Conservation (phyloP, 208 protist species). For the Angomonas ambiguus region DNA sequence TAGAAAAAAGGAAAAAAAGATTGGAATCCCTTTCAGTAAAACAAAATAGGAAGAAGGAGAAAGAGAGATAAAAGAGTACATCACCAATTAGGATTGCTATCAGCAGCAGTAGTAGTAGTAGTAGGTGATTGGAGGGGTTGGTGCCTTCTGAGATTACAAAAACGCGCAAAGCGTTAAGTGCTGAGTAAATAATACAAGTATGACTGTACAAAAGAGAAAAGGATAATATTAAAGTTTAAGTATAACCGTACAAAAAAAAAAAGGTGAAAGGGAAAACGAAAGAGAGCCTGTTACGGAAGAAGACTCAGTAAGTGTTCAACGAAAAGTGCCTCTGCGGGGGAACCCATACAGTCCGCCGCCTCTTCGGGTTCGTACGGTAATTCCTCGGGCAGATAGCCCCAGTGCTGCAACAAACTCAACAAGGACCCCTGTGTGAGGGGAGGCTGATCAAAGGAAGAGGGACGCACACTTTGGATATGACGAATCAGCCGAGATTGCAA, state of each 20-base stretch:
- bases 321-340: slow-evolving; percentile 61
- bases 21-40: slow-evolving; percentile 5
- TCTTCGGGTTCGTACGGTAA: not conserved
- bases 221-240: not conserved
- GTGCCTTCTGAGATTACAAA: too few species aligned
- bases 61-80: slow-evolving; percentile 15
- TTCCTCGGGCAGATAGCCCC: not conserved
- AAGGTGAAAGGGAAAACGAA: slow-evolving; percentile 1
- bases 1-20: slow-evolving; percentile 11
- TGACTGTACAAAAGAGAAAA: slow-evolving; percentile 1
- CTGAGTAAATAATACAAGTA: not conserved
- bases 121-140: too few species aligned
- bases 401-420: not conserved
- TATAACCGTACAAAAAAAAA: not conserved
- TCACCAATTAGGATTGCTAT: slow-evolving; percentile 14
- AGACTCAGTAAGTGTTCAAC: slow-evolving; percentile 41
- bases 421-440: not conserved
- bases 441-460: not conserved
- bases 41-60: slow-evolving; percentile 22
- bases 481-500: slow-evolving; percentile 41
- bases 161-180: not conserved
- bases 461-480: not conserved
- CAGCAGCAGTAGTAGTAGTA: slow-evolving; percentile 3
- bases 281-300: slow-evolving; percentile 14
- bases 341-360: slow-evolving; percentile 55